Percentiles rank a stretch among this genome's conserved stretches.
Evolutionary conservation across 129 eudicot species (phyloP).

Genomic region (Cynara cardunculus): DNA sequence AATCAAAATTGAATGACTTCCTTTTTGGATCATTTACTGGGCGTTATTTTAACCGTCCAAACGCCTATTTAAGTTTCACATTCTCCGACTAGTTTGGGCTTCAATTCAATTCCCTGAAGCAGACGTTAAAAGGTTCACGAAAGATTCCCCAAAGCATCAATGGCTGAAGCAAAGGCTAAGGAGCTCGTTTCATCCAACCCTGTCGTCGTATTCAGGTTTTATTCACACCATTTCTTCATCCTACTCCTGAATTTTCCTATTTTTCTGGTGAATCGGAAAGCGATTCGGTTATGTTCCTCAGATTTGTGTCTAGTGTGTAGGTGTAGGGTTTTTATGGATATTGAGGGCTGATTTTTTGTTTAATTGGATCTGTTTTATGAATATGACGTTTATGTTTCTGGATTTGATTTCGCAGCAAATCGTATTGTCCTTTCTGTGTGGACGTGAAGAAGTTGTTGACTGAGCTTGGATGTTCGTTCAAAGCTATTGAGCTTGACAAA

Average conservation of each 20-base stretch:
- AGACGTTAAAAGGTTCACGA: background rate
- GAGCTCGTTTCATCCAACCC: slow-evolving; percentile 60
- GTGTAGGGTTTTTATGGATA: background rate
- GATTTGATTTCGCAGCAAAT: slow-evolving; percentile 51
- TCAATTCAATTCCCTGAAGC: background rate
- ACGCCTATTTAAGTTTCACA: background rate
- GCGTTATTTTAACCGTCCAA: too few species aligned
- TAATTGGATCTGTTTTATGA: slow-evolving; percentile 21
- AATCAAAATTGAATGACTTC: too few species aligned
- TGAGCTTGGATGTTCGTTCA: slow-evolving; percentile 55
- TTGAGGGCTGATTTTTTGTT: background rate
- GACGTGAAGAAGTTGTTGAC: slow-evolving; percentile 68
- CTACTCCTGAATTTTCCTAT: background rate
- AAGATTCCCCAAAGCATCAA: background rate
- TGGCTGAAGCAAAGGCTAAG: slow-evolving; percentile 68
- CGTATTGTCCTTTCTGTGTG: slow-evolving; percentile 69
- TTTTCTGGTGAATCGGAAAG: background rate
- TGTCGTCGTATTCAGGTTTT: slow-evolving; percentile 81
- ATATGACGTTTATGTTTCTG: slow-evolving; percentile 1
- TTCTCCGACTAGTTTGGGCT: background rate
- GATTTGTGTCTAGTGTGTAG: background rate
- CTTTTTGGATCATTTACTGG: too few species aligned
- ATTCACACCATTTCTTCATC: background rate
- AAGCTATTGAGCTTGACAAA: slow-evolving; percentile 64
- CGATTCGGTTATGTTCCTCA: background rate